phyloP scores from a whole-genome alignment of 805 yeast genomes.

The Candida silvicultrix region DNA sequence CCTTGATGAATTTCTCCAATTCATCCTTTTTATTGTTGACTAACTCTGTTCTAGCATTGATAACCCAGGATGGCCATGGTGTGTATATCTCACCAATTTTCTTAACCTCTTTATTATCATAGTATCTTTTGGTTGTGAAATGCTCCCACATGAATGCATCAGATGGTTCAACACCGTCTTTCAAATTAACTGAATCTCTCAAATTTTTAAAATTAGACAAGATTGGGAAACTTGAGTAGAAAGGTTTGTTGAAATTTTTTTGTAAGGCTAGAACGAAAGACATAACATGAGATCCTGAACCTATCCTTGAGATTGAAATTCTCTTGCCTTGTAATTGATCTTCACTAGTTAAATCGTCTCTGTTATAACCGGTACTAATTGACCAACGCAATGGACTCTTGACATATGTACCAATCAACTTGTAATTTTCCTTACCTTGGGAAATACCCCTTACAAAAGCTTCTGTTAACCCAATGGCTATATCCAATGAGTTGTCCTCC shows the following conservation, averaged over 20 bases:
- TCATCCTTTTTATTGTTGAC: slow-evolving; percentile 24
- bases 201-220: slow-evolving; percentile 66
- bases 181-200: slow-evolving; percentile 70
- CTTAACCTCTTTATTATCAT: slow-evolving; percentile 74
- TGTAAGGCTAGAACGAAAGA: slow-evolving; percentile 73
- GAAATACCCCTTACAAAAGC: slow-evolving; percentile 83
- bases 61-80: slow-evolving; percentile 96
- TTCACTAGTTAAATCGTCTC: slow-evolving; percentile 47
- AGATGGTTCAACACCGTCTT: slow-evolving; percentile 35
- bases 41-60: slow-evolving; percentile 44
- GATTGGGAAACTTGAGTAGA: slow-evolving; percentile 46
- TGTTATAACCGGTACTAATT: slow-evolving; percentile 63
- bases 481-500: slow-evolving; percentile 56
- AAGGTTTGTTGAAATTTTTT: slow-evolving; percentile 45
- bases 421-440: slow-evolving; percentile 42
- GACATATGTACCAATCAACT: slow-evolving; percentile 77
- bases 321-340: slow-evolving; percentile 51
- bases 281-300: slow-evolving; percentile 91
- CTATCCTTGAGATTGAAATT: slow-evolving; percentile 82
- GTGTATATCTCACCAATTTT: slow-evolving; percentile 84
- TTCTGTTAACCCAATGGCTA: slow-evolving; percentile 87
- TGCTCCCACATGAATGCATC: slow-evolving; percentile 97
- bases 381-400: slow-evolving; percentile 89
- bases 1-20: slow-evolving; percentile 37
- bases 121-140: slow-evolving; percentile 82